Evolutionary conservation across 176 grass and related monocot genomes (phyloP), one percentile per base, ranked within the genome.

Genomic region (Ampelocalamus luodianensis): DNA sequence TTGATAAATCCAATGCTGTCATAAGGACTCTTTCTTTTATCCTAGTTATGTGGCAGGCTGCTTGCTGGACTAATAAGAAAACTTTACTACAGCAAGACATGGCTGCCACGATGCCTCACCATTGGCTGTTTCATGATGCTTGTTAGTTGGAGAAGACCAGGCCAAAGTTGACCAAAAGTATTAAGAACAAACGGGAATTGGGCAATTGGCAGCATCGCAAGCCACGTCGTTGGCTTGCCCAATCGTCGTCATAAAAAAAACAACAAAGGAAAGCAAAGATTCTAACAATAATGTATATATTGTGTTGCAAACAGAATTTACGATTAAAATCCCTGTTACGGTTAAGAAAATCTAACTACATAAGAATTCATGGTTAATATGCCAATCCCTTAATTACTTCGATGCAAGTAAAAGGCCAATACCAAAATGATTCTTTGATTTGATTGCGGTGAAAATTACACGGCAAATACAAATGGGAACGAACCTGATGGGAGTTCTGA

Each of bases 401-500:
- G 38, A 37, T 4, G 64, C 16, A 85, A 5, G 18, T 17, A 46
- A 70, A 16, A 37, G 7, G 39, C 5, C 18, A 66, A 7, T 32
- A 51, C 16, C 17, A 15, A 34, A 55, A 67, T 23, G 37, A 81
- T 66, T 63, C 63, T 24, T 58, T 29, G 83, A 63, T 81, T 75
- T 42, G 43, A 36, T 54, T 39, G 15, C 9, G 3, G 11, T 29
- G 11, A 74, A 6, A 37, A 63, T 70, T 76, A 65, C 24, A 8
- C 45, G 40, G 46, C 20, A 50, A 1, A 74, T 26, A 69, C 10
- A 23, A 58, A 17, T 18, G 43, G 15, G 72, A 61, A 86, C 20
- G 32, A 49, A 71, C 89, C 80, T 87, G 68, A 69, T 44, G 74
- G 9, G 50, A 74, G 17, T 61, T 66, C 61, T 83, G 84, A 66